Evolutionary conservation across 352 stramenopile species (phyloP).

Genomic region (Pythium utonaiense): DNA sequence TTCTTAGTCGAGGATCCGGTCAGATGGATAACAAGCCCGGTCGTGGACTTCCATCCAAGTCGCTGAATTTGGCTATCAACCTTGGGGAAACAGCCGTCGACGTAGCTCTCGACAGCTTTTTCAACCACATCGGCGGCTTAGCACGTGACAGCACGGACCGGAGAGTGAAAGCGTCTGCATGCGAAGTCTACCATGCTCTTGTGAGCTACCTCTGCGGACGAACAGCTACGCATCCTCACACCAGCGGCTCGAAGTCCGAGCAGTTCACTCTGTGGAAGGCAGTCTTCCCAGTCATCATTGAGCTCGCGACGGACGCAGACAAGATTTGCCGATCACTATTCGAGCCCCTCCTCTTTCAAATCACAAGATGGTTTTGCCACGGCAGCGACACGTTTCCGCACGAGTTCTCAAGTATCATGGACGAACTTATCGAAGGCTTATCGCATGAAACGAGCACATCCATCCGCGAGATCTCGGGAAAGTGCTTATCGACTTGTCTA

Average conservation of each 20-base stretch:
- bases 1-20: slow-evolving; percentile 38
- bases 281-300: slow-evolving; percentile 48
- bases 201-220: slow-evolving; percentile 67
- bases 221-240: slow-evolving; percentile 61
- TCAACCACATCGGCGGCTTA: slow-evolving; percentile 47
- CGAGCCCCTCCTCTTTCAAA: slow-evolving; percentile 67
- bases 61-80: slow-evolving; percentile 41
- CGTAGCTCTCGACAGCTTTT: slow-evolving; percentile 43
- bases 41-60: slow-evolving; percentile 4
- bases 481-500: slow-evolving; percentile 55
- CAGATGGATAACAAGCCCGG: not conserved
- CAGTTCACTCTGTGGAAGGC: slow-evolving; percentile 58
- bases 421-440: slow-evolving; percentile 52
- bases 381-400: slow-evolving; percentile 57
- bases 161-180: slow-evolving; percentile 51
- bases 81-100: slow-evolving; percentile 39
- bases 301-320: slow-evolving; percentile 59
- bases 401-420: slow-evolving; percentile 60
- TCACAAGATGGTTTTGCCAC: slow-evolving; percentile 63
- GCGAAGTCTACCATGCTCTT: slow-evolving; percentile 70
- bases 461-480: slow-evolving; percentile 58
- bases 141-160: slow-evolving; percentile 52
- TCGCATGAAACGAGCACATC: slow-evolving; percentile 45
- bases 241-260: slow-evolving; percentile 51
- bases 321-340: slow-evolving; percentile 73